Conservation (phyloP, 306 rosid species). For the Casuarina glauca region DNA sequence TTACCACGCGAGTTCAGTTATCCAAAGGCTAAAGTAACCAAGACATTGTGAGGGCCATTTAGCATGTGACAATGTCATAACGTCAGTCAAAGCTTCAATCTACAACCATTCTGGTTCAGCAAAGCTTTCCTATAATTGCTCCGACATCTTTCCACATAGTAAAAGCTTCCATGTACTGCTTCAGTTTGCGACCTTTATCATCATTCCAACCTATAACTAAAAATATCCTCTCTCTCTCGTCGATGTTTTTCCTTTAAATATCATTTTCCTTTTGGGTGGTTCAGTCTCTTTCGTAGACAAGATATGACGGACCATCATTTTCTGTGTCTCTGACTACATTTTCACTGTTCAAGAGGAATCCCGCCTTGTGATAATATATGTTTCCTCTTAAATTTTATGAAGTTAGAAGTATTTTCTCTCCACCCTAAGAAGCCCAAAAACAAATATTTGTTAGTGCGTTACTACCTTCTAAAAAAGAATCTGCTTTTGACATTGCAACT, state of each 20-base stretch:
- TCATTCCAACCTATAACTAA: constrained; percentile 34
- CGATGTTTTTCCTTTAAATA: neutral
- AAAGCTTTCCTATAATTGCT: constrained; percentile 30
- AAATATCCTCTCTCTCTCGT: constrained; percentile 19
- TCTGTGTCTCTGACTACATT: constrained; percentile 32
- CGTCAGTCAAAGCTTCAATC: constrained; percentile 22
- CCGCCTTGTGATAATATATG: constrained; percentile 13
- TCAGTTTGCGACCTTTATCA: constrained; percentile 49
- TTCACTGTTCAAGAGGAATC: constrained; percentile 28
- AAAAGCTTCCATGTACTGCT: constrained; percentile 23
- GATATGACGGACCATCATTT: constrained; percentile 33
- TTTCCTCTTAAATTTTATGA: neutral
- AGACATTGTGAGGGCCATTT: constrained; percentile 30
- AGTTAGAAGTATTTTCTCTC: neutral
- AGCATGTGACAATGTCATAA: constrained; percentile 32
- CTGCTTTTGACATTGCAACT: constrained; percentile 32
- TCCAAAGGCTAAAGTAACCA: constrained; percentile 19
- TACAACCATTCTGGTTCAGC: constrained; percentile 25
- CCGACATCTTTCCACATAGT: constrained; percentile 30
- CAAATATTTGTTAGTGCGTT: constrained; percentile 16
- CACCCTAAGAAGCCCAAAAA: constrained; percentile 9
- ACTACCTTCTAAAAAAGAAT: constrained; percentile 31
- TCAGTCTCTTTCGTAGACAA: neutral
- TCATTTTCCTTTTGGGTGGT: neutral
- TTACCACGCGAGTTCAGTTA: constrained; percentile 26